phyloP scores from a whole-genome alignment of 441 rosid genomes.

The Eutrema salsugineum region DNA sequence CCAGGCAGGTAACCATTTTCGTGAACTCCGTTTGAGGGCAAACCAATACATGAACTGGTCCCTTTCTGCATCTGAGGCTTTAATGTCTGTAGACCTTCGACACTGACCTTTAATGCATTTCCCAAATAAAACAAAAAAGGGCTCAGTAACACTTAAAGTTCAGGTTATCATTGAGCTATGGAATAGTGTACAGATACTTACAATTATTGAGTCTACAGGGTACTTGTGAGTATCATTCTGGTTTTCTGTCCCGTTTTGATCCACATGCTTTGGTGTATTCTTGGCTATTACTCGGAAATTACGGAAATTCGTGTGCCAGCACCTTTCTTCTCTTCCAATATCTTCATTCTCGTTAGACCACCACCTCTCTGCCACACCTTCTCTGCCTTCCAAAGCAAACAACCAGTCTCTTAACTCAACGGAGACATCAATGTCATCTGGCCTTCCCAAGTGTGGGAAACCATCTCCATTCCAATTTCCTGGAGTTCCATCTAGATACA shows the following conservation, averaged over 20 bases:
- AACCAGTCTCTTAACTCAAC: constrained; percentile 89
- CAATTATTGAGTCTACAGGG: constrained; percentile 77
- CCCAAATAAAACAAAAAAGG: background rate
- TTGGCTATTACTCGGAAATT: constrained; percentile 64
- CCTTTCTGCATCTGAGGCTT: constrained; percentile 62
- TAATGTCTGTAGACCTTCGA: constrained; percentile 76
- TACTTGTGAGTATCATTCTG: constrained; percentile 34
- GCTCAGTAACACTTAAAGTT: constrained; percentile 11
- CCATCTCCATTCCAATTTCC: constrained; percentile 48
- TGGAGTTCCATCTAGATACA: constrained; percentile 41
- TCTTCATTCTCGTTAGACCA: constrained; percentile 41
- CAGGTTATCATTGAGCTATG: background rate
- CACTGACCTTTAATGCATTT: constrained; percentile 56
- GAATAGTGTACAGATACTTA: constrained; percentile 38
- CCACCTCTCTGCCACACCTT: constrained; percentile 62
- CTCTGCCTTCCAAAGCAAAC: constrained; percentile 92
- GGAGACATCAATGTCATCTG: constrained; percentile 82
- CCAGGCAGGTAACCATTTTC: constrained; percentile 46
- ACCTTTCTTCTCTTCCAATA: constrained; percentile 72
- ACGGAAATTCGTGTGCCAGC: constrained; percentile 88
- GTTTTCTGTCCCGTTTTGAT: constrained; percentile 38
- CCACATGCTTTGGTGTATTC: constrained; percentile 44
- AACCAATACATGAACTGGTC: constrained; percentile 21
- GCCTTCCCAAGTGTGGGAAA: constrained; percentile 58
- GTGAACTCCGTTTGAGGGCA: constrained; percentile 52